Evolutionary conservation across 2,329 filamentous ascomycete species (phyloP).

Genomic region (Diaporthe batatas): DNA sequence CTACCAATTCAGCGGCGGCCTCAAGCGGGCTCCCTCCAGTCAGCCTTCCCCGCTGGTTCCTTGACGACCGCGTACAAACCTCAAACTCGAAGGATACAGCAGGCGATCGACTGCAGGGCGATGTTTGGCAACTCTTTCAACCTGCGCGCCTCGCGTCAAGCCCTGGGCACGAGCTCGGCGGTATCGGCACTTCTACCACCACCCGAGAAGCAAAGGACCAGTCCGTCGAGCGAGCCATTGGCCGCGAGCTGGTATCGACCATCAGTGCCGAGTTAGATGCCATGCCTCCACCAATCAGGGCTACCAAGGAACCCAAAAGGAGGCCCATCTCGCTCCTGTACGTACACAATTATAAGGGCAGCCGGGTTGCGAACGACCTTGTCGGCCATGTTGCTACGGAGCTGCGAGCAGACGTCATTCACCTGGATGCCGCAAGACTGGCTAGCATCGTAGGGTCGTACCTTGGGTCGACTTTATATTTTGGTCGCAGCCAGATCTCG

Average conservation of each 20-base stretch:
- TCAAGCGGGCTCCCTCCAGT: conserved; percentile 59
- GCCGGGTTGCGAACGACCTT: conserved; percentile 46
- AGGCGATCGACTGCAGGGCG: conserved; percentile 43
- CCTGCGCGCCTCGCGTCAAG: neutral
- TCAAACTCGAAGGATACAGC: conserved; percentile 50
- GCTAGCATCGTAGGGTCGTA: conserved; percentile 78
- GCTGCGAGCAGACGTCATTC: conserved; percentile 75
- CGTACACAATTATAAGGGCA: conserved; percentile 52
- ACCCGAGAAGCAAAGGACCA: conserved; percentile 43
- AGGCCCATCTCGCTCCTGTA: conserved; percentile 53
- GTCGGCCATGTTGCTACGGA: conserved; percentile 50
- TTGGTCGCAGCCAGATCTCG: conserved; percentile 63
- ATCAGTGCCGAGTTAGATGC: conserved; percentile 51
- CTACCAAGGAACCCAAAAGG: conserved; percentile 45
- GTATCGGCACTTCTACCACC: conserved; percentile 37
- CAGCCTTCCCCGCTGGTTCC: conserved; percentile 69
- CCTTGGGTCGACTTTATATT: conserved; percentile 70
- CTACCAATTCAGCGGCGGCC: conserved; percentile 10
- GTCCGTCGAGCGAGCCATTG: conserved; percentile 43
- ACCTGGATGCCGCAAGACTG: conserved; percentile 77
- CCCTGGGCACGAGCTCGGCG: conserved; percentile 32
- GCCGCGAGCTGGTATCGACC: conserved; percentile 51
- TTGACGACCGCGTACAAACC: conserved; percentile 62
- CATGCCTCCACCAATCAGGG: conserved; percentile 42
- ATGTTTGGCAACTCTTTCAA: conserved; percentile 26